Conservation (phyloP, 352 stramenopile genomes). For the Thalassiosira exigua region DNA sequence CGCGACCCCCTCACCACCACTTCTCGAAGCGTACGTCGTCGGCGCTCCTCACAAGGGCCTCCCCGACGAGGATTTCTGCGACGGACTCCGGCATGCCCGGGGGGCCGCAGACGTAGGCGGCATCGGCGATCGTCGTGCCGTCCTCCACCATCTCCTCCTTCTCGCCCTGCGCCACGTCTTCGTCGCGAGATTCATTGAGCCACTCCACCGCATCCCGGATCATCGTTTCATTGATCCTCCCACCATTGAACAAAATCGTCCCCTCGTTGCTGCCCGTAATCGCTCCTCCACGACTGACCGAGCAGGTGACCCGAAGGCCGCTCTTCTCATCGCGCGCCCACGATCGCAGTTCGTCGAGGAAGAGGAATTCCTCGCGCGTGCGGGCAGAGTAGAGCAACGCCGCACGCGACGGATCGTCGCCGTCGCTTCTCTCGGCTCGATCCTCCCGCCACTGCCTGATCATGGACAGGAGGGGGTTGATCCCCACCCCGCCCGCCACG, state of each 20-base stretch:
- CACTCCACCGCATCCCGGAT: slow-evolving; percentile 23
- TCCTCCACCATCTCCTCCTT: not conserved
- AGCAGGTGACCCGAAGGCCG: not conserved
- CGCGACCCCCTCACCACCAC: too few species aligned
- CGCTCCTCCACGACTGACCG: not conserved
- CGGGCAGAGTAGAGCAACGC: slow-evolving; percentile 60
- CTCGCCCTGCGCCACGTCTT: not conserved
- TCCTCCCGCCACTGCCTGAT: slow-evolving; percentile 48
- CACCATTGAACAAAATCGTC: slow-evolving; percentile 14
- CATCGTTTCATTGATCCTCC: slow-evolving; percentile 38
- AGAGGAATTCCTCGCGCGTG: slow-evolving; percentile 43
- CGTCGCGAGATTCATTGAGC: slow-evolving; percentile 9
- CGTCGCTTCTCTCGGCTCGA: not conserved
- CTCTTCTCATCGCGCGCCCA: not conserved
- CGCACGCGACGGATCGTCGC: slow-evolving; percentile 11
- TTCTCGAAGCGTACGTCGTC: slow-evolving; percentile 60
- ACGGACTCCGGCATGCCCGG: slow-evolving; percentile 52
- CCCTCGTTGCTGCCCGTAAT: not conserved
- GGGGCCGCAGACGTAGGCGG: slow-evolving; percentile 60
- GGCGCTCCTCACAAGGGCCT: not conserved
- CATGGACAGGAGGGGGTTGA: slow-evolving; percentile 60
- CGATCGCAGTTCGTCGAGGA: slow-evolving; percentile 33
- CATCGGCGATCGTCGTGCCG: slow-evolving; percentile 5
- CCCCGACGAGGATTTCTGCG: slow-evolving; percentile 18
- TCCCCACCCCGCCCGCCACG: slow-evolving; percentile 63